Base-by-base conservation (phyloP, 768 basidiomycete species). In the Macrolepiota dolichaula region DNA sequence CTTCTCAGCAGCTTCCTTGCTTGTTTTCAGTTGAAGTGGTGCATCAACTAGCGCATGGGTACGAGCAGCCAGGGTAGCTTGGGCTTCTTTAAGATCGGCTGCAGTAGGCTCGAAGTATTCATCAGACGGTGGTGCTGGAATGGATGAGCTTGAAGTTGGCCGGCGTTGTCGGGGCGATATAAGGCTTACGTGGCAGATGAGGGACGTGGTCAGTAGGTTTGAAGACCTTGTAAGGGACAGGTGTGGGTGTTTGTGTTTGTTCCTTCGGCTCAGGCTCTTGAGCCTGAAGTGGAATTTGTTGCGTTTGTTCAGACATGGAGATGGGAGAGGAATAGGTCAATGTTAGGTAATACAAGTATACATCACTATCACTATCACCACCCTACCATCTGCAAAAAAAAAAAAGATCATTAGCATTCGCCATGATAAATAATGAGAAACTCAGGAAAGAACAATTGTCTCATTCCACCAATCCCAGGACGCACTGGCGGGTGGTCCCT, bases 401-500 rank as follows among this genome's bases (percentile, higher is more conserved):
- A 19, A 7, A n/a, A 42, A 42, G 40, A 9, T 19, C 19, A 7
- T 44, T 44, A 44, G 42, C 42, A 22, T 3, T 19, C 42, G 29
- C 19, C 15, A 17, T 44, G n/a, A 44, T 44, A 7, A 44, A 50
- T 32, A 40, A 62, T 47, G 44, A 63, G 19, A 68, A 44, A 47
- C 46, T 86, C 85, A 88, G 85, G 75, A 70, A 72, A 61, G 70
- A 69, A 63, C 70, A 70, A 68, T 83, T 86, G 88, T 91, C 89
- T 91, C 90, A 91, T 82, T 73, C 70, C 81, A 78, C 73, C 73
- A 69, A 67, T 79, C 83, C 80, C 88, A 88, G 88, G 84, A 79
- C 75, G 63, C 77, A 83, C 87, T 77, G 89, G 90, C 90, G 78
- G 79, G 86, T 83, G 79, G 76, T 75, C 85, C 88, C 82, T 91